Evolutionary conservation across 768 basidiomycete genomes (phyloP).

Genomic region (Suillus clintonianus): DNA sequence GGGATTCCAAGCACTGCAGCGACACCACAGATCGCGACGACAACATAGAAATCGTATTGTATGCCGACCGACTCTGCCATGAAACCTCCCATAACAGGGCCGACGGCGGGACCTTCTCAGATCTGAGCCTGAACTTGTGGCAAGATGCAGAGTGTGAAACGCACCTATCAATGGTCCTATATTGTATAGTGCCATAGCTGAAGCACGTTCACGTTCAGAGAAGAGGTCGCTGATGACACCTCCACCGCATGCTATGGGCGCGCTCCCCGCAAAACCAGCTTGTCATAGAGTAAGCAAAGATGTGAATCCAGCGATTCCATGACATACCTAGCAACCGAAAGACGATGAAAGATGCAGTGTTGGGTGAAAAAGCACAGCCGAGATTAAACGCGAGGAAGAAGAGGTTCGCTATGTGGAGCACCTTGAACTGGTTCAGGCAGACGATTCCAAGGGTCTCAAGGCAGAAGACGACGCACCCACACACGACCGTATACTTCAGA

Average conservation of each 20-base stretch:
- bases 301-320: too few species aligned
- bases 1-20: conserved; percentile 38
- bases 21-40: neutral
- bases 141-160: neutral
- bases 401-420: conserved; percentile 37
- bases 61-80: neutral
- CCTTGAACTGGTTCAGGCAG: conserved; percentile 40
- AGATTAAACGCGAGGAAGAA: neutral
- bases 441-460: neutral
- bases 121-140: conserved; percentile 30
- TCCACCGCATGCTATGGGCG: conserved; percentile 65
- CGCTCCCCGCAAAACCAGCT: conserved; percentile 68
- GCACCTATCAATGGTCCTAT: conserved; percentile 64
- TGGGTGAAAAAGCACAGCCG: conserved; percentile 65
- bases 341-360: conserved; percentile 50
- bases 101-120: conserved; percentile 46
- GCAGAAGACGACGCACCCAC: conserved; percentile 24
- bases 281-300: neutral
- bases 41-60: neutral
- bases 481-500: conserved; percentile 42
- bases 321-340: conserved; percentile 69
- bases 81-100: neutral
- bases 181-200: conserved; percentile 70
- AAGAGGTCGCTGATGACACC: conserved; percentile 63
- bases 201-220: conserved; percentile 53